Evolutionary conservation across 148 eudicot genomes (phyloP).

Genomic region (Camellia japonica): DNA sequence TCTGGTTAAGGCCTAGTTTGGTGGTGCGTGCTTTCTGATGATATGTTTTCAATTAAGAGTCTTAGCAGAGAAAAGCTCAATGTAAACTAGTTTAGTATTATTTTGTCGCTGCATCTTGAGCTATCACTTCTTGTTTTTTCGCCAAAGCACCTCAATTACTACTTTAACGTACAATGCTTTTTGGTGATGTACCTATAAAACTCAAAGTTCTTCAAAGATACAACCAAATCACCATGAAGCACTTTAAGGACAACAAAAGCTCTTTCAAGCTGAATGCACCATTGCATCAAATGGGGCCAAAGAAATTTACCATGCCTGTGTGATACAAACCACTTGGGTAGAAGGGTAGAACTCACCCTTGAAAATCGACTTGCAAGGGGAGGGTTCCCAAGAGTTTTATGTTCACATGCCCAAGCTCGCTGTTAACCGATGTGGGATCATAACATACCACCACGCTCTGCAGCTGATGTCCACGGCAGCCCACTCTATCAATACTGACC

Average conservation of each 20-base stretch:
- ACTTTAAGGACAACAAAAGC: neutral
- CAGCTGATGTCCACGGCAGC: no score
- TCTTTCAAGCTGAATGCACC: neutral
- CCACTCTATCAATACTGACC: no score
- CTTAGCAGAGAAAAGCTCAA: neutral
- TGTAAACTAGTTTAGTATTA: neutral
- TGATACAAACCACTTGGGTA: no score
- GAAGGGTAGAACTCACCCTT: no score
- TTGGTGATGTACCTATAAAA: neutral
- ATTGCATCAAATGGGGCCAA: neutral
- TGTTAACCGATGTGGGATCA: no score
- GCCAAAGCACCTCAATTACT: neutral
- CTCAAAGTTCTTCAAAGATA: neutral
- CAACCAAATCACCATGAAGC: neutral
- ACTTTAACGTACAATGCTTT: neutral
- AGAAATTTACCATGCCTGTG: neutral
- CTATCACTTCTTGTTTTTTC: neutral
- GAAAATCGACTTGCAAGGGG: no score
- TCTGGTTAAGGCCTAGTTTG: constrained; percentile 6
- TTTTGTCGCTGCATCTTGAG: neutral
- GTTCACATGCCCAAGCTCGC: no score
- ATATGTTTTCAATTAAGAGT: neutral
- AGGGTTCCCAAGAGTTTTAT: no score
- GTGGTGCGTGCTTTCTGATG: no score
- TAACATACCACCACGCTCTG: no score